Evolutionary conservation across 768 basidiomycete genomes (phyloP), one percentile per base, ranked within the genome.

Genomic region (Xerocomellus dryophilus): DNA sequence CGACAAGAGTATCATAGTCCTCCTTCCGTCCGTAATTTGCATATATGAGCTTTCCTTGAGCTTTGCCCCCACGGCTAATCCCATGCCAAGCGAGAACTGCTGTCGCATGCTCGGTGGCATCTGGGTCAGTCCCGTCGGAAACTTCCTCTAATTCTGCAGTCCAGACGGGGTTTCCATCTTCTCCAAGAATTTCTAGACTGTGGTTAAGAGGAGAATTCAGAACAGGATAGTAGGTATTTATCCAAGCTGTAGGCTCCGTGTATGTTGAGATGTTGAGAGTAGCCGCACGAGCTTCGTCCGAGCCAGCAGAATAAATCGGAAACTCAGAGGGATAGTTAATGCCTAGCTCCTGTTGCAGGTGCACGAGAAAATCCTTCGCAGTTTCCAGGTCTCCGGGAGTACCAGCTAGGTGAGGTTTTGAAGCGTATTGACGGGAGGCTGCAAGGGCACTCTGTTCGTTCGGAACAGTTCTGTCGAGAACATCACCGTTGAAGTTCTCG

Each of bases 81-180:
- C 88, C 88, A 65, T 90, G 89, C 78, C 86, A 92, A 23, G 83
- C 71, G 1, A 78, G 79, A 7, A 87, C 78, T 29, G 80, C 75
- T 36, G 78, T 75, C n/a, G 76, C 76, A 50, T 82, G 78, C 56
- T 81, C 65, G 21, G 73, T 65, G n/a, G 85, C 85, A 41, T 83
- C 81, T 4, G 81, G 78, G 59, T 92, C 90, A 2, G 79, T 78
- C 8, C 74, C 75, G 52, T 88, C 81, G n/a, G 78, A 80, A 31
- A 82, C 75, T 63, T 92, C 90, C 57, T 81, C 77, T 7, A 91
- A 70, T 47, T 82, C 76, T 4, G 89, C 89, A 17, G 75, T 70
- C 83, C 86, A 84, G 11, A 74, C 61, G 3, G 75, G 68, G 5
- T 70, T 66, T 15, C 79, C 81, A 38, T 80, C 76, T 7, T 77